Percentiles rank a stretch among this genome's conserved stretches.
phyloP scores from a whole-genome alignment of 768 basidiomycete genomes.

The Psilocybe azurescens region DNA sequence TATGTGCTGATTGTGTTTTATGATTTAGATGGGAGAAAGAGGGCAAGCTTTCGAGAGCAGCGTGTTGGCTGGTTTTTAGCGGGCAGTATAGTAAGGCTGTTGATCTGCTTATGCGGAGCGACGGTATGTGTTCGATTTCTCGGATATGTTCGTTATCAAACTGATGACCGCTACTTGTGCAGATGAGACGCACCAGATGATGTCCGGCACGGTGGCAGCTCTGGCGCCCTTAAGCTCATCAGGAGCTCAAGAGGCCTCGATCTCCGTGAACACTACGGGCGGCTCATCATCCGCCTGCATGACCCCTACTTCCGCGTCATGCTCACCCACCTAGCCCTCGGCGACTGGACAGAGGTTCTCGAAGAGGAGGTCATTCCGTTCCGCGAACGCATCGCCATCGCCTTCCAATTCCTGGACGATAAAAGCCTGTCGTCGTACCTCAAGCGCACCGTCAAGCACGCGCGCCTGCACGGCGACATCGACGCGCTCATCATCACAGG shows the following conservation, averaged over 20 bases:
- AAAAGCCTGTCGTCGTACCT: slow-evolving; percentile 70
- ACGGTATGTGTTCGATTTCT: slow-evolving; percentile 52
- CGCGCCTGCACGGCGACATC: slow-evolving; percentile 65
- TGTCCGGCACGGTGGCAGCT: slow-evolving; percentile 83
- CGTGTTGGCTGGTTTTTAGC: slow-evolving; percentile 87
- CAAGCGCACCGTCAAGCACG: slow-evolving; percentile 58
- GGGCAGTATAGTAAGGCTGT: slow-evolving; percentile 69
- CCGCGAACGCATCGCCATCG: slow-evolving; percentile 83
- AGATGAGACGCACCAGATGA: slow-evolving; percentile 84
- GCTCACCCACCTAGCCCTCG: slow-evolving; percentile 72
- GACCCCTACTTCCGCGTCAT: slow-evolving; percentile 85
- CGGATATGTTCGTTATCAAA: neutral
- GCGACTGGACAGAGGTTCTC: slow-evolving; percentile 82
- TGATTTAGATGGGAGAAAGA: slow-evolving; percentile 75
- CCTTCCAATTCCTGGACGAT: slow-evolving; percentile 85
- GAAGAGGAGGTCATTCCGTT: slow-evolving; percentile 81
- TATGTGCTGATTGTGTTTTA: neutral
- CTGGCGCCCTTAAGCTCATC: slow-evolving; percentile 51
- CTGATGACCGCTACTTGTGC: neutral
- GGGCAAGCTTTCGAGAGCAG: slow-evolving; percentile 71
- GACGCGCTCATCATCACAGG: slow-evolving; percentile 82
- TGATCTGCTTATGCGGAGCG: slow-evolving; percentile 79
- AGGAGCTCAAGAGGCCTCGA: slow-evolving; percentile 44
- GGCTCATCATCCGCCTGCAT: slow-evolving; percentile 71
- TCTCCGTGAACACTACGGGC: slow-evolving; percentile 73